A percentile compares a stretch with the other conserved stretches of the same genome.
These are phyloP conservation scores for Lachnellula occidentalis DNA, from an alignment of 2,329 filamentous ascomycete genomes.

Conservation along the genomic window DNA sequence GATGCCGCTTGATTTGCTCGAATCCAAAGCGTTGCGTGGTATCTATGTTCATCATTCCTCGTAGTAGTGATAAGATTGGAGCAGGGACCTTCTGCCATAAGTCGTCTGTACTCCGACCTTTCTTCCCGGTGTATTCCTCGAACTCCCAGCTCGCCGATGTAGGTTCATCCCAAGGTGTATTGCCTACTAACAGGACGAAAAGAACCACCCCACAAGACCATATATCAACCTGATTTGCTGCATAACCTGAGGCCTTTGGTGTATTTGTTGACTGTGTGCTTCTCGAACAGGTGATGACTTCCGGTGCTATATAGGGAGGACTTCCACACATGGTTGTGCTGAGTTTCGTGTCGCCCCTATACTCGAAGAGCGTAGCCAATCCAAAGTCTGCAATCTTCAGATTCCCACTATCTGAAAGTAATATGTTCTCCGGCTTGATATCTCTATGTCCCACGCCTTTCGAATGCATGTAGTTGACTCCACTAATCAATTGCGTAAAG, in stretches of 20 bases:
- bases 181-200: conserved; percentile 90
- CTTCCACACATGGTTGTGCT: conserved; percentile 91
- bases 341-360: conserved; percentile 74
- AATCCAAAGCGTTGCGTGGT: conserved; percentile 73
- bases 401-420: conserved; percentile 77
- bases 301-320: conserved; percentile 94
- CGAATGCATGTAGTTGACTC: conserved; percentile 91
- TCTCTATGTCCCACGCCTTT: conserved; percentile 92
- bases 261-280: conserved; percentile 41
- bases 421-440: conserved; percentile 91
- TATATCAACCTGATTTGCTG: conserved; percentile 78
- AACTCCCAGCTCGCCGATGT: conserved; percentile 84
- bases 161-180: conserved; percentile 96
- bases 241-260: conserved; percentile 55
- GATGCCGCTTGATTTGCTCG: conserved; percentile 79
- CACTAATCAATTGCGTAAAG: conserved; percentile 85
- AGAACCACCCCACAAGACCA: conserved; percentile 99
- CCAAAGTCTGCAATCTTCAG: conserved; percentile 97
- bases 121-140: conserved; percentile 74
- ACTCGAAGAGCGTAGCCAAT: conserved; percentile 87
- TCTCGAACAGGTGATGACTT: conserved; percentile 60
- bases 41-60: conserved; percentile 89
- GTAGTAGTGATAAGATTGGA: conserved; percentile 72
- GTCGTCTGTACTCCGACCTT: conserved; percentile 76
- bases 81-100: conserved; percentile 76